Base-by-base conservation (phyloP, 495 filamentous ascomycete species). In the Hypoxylon lenormandii region DNA sequence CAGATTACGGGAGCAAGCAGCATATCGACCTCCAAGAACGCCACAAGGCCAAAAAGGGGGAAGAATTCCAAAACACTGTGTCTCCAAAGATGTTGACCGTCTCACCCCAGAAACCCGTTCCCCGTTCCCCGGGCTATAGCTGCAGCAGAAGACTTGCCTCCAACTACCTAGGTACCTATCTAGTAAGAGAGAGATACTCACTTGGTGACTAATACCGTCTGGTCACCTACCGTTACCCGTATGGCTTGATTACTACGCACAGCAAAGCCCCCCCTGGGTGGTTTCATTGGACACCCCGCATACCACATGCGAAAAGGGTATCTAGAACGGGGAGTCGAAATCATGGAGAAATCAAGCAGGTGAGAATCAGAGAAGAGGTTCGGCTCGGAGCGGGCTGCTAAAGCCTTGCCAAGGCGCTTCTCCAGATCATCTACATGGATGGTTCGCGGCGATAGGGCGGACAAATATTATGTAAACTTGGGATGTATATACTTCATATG, bases 231-330 rank as follows among this genome's bases (percentile, higher is more conserved):
- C 26, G n/a, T 48, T 54, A 33, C 49, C 47, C 55, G 28, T 60
- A 61, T 70, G 45, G 57, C 30, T 51, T 5, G 62, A 71, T 71
- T 71, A 71, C 68, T 71, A 71, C 68, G 68, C 68, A 42, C 62
- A 62, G 62, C 45, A 45, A 26, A 48, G 18, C 22, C 45, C 56
- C 56, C 62, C 38, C 46, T 47, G 43, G 28, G 51, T 47, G 43
- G 28, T 50, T 22, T 45, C 56, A 48, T 49, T 71, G 42, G 57
- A 71, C 62, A 66, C 67, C 67, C 67, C 68, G 62, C 68, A 66
- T 61, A 63, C 68, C 62, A 58, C 56, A 59, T 30, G 53, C 43
- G 48, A 61, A 55, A 40, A 60, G 23, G 46, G 46, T 10, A 60
- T 33, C 42, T 38, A 48, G 45, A 40, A 50, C 30, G 37, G 37